Percentiles rank a stretch among this genome's conserved stretches.
phyloP scores from a whole-genome alignment of 179 eudicot species.

The Beta lomatogona region DNA sequence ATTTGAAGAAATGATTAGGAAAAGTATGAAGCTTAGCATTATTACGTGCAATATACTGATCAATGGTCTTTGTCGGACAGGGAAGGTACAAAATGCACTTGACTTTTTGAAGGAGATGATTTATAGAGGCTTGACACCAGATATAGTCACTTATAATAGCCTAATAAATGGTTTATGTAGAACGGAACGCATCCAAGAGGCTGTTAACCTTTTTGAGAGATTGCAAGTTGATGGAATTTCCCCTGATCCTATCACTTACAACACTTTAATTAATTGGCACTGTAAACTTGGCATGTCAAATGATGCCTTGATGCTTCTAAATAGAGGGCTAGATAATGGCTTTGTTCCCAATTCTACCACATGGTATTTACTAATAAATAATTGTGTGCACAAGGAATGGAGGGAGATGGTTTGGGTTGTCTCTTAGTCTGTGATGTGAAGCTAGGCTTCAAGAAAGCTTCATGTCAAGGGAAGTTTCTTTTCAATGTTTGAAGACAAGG shows the following conservation, averaged over 20 bases:
- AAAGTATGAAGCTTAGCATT: conserved; percentile 52
- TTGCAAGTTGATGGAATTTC: conserved; percentile 56
- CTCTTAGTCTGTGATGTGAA: conserved; percentile 14
- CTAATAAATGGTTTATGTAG: conserved; percentile 84
- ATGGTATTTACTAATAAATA: conserved; percentile 65
- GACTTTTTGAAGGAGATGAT: conserved; percentile 71
- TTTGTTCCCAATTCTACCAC: conserved; percentile 72
- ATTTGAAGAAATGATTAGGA: conserved; percentile 80
- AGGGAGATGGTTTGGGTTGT: conserved; percentile 5
- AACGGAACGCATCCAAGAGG: conserved; percentile 61
- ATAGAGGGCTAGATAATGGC: conserved; percentile 67
- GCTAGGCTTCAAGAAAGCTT: conserved; percentile 1
- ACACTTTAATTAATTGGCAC: conserved; percentile 65
- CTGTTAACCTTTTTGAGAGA: conserved; percentile 63
- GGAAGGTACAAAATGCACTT: conserved; percentile 67
- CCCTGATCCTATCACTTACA: conserved; percentile 84
- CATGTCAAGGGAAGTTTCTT: background rate
- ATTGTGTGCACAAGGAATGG: conserved; percentile 34
- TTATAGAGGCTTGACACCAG: conserved; percentile 74
- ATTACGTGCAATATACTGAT: conserved; percentile 77
- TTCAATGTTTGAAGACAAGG: conserved; percentile 1
- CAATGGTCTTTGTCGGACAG: conserved; percentile 60
- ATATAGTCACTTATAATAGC: conserved; percentile 79
- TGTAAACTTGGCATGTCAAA: conserved; percentile 59
- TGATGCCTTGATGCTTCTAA: conserved; percentile 65